Conservation (phyloP, 345 rosid genomes). For the Gossypium sturtianum region DNA sequence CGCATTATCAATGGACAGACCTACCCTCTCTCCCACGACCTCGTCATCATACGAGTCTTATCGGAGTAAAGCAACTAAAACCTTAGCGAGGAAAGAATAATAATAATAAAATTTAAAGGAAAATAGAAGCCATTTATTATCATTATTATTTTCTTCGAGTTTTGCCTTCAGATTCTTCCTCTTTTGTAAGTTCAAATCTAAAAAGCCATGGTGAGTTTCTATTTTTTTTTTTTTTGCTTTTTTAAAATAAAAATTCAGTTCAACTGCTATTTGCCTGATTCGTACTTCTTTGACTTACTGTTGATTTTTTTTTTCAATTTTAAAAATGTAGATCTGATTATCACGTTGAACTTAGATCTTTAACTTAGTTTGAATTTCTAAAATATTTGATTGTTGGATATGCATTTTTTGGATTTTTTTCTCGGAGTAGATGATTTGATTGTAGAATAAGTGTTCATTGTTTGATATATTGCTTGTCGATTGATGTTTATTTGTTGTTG, state of each 20-base stretch:
- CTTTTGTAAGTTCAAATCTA: neutral
- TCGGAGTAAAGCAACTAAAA: neutral
- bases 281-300: neutral
- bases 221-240: neutral
- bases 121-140: neutral
- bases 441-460: neutral
- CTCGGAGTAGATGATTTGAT: neutral
- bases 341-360: conserved; percentile 2
- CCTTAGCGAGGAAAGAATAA: neutral
- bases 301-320: neutral
- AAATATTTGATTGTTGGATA: neutral
- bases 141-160: neutral
- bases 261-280: neutral
- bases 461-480: neutral
- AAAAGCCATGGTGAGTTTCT: conserved; percentile 5
- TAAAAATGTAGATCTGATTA: neutral
- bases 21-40: neutral
- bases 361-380: neutral
- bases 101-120: no score
- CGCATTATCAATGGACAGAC: neutral
- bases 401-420: neutral
- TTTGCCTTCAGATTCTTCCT: neutral
- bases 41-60: neutral
- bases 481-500: neutral
- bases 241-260: neutral